A percentile compares a stretch with the other conserved stretches of the same genome.
phyloP scores from a whole-genome alignment of 2,329 filamentous ascomycete species.

The Dryadomyces quercus-mongolicae region DNA sequence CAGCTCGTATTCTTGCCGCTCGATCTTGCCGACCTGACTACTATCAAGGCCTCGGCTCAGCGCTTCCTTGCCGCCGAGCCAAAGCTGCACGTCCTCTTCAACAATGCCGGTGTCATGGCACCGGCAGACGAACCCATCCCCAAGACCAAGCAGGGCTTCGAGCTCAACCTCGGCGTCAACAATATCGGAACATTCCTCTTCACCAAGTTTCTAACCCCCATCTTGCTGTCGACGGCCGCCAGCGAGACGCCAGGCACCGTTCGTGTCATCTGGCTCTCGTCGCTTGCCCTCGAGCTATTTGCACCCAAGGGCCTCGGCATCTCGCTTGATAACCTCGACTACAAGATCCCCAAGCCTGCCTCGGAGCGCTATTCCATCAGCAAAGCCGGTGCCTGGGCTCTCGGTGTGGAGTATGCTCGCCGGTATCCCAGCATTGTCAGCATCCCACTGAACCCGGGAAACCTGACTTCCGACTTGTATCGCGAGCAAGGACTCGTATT shows the following conservation, averaged over 20 bases:
- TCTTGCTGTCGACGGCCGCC: slow-evolving; percentile 10
- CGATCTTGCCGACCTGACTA: slow-evolving; percentile 22
- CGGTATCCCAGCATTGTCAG: slow-evolving; percentile 6
- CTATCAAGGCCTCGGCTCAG: slow-evolving; percentile 16
- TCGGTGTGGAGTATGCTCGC: slow-evolving; percentile 11
- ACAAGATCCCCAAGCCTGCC: background rate
- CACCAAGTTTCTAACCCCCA: slow-evolving; percentile 14
- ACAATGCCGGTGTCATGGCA: slow-evolving; percentile 26
- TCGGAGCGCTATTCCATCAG: slow-evolving; percentile 7
- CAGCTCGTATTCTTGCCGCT: slow-evolving; percentile 26
- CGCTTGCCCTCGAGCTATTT: slow-evolving; percentile 9
- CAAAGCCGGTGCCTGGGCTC: slow-evolving; percentile 11
- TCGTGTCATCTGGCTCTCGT: slow-evolving; percentile 12
- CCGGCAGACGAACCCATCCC: slow-evolving; percentile 14
- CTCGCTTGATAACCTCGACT: slow-evolving; percentile 9
- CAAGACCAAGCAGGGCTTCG: slow-evolving; percentile 16
- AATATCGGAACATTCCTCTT: slow-evolving; percentile 14
- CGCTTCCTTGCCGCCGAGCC: slow-evolving; percentile 18
- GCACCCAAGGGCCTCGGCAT: slow-evolving; percentile 8
- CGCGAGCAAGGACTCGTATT: slow-evolving; percentile 13
- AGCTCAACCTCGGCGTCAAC: slow-evolving; percentile 15
- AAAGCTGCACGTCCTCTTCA: slow-evolving; percentile 22
- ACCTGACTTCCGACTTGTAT: slow-evolving; percentile 24
- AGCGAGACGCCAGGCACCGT: slow-evolving; percentile 5
- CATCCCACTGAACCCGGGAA: slow-evolving; percentile 24